Evolutionary conservation across 305 asterid species (phyloP).

Genomic region (Fraxinus albicans): DNA sequence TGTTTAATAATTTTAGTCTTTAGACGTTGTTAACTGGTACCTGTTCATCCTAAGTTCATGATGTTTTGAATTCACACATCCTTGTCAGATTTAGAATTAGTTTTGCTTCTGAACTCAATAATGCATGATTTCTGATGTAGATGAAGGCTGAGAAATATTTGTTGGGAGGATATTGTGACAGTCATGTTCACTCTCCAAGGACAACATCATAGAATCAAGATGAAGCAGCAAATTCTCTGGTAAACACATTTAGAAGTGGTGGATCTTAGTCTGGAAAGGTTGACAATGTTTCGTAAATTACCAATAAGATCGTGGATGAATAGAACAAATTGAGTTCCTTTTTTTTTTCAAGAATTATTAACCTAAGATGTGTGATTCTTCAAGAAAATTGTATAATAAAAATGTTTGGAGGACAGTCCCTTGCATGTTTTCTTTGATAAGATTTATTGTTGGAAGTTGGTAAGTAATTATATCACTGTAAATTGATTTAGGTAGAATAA

Average conservation of each 20-base stretch:
- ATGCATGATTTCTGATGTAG: slow-evolving; percentile 30
- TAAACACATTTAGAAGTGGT: slow-evolving; percentile 18
- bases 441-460: too few species aligned
- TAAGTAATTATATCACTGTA: too few species aligned
- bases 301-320: background rate
- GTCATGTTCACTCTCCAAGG: slow-evolving; percentile 40
- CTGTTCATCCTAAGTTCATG: background rate
- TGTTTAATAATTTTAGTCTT: background rate
- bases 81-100: background rate
- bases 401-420: background rate
- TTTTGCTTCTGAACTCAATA: background rate
- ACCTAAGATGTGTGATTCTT: background rate
- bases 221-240: slow-evolving; percentile 72
- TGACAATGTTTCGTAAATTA: background rate
- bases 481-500: too few species aligned
- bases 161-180: slow-evolving; percentile 46
- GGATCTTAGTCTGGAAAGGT: background rate
- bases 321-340: background rate
- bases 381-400: background rate
- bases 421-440: background rate
- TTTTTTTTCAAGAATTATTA: background rate
- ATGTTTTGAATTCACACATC: background rate
- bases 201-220: slow-evolving; percentile 70
- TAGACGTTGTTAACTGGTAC: background rate
- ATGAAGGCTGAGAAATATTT: slow-evolving; percentile 84